Base-by-base conservation (phyloP, 108 stramenopile genomes). In the Conticribra guillardii region DNA sequence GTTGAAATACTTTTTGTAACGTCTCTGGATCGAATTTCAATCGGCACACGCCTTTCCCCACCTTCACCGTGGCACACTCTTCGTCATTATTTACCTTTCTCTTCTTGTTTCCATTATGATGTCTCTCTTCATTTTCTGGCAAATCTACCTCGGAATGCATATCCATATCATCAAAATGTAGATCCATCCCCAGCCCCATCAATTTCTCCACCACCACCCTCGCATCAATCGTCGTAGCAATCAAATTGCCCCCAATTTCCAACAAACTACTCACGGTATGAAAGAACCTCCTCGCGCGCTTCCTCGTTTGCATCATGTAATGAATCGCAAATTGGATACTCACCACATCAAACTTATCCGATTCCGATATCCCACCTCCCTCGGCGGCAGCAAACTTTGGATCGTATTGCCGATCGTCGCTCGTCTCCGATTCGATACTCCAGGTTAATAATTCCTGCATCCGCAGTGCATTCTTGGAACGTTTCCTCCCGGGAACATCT, bases 261-360 rank as follows among this genome's bases (percentile, higher is more conserved):
- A 99, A 67, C 8, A 96, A 76, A 55, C 86, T 71, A 54, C 91
- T 89, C 3, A 98, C 94, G 8, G 96, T 94, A 24, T 87, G 82
- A 65, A 99, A 94, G 56, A 98, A 98, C 3, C 89, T 69, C 26
- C 85, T 31, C 3, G 98, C 96, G n/a, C 96, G 85, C 60, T 82
- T 75, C 50, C 84, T 60, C 4, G 91, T 89, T 17, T 89, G 84
- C 83, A 97, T 97, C 97, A 98, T 97, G 85, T 99, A 99, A 69
- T 99, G 99, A 61, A 99, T 89, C 7, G 99, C 98, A 81, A 99
- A 98, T 77, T 99, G 99, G 67, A 97, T 97, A 27, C 89, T 90
- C 2, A 97, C 95, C 3, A 98, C 89, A 80, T 98, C 96, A 70
- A 98, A 99, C 26, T 76, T 77, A 24, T 95, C 83, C 4, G 69